Base-by-base conservation (phyloP, 805 yeast genomes). In the Candida yuanshanica region DNA sequence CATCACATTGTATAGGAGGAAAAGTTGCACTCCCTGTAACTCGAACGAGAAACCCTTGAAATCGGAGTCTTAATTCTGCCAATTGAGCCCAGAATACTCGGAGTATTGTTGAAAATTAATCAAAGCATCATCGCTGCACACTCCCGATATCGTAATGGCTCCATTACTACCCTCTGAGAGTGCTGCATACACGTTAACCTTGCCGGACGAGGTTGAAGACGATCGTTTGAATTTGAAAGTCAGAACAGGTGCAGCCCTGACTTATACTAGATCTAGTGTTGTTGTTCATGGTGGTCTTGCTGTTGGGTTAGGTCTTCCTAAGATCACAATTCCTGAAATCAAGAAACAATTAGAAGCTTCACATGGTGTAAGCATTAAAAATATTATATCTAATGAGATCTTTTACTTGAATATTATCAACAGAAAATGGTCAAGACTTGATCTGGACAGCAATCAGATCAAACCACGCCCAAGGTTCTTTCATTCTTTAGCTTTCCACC, bases 231-330 rank as follows among this genome's bases (percentile, higher is more conserved):
- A 76, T 42, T 62, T 83, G 45, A 77, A 77, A 40, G 74, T 74
- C 35, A 67, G 91, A 42, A 79, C 88, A 1, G 93, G 93, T 13
- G 75, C 87, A 2, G 77, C 87, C 0, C 63, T 79, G 2, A 64
- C 72, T 1, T 65, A 79, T 20, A 67, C 72, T 27, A 74, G 79
- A 50, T 82, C 90, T 6, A 66, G 78, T 37, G 66, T 83, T 2
- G 72, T 79, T 23, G 79, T 77, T 0, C 76, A 68, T 55, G 91
- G 90, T n/a, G 93, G 93, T 0, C 60, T 81, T 14, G 73, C 79
- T 0, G 59, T 79, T 9, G 83, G 82, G 1, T 52, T 83, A 14
- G 47, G 47, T 12, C 43, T 55, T 7, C 34, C 36, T 1, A 14
- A 17, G 5, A 33, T 51, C 13, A 47, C 51, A 1, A 35, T 47